These are phyloP conservation scores for Rachicladosporium sp. DNA, from an alignment of 2,329 filamentous ascomycete genomes.

Conservation along the genomic window DNA sequence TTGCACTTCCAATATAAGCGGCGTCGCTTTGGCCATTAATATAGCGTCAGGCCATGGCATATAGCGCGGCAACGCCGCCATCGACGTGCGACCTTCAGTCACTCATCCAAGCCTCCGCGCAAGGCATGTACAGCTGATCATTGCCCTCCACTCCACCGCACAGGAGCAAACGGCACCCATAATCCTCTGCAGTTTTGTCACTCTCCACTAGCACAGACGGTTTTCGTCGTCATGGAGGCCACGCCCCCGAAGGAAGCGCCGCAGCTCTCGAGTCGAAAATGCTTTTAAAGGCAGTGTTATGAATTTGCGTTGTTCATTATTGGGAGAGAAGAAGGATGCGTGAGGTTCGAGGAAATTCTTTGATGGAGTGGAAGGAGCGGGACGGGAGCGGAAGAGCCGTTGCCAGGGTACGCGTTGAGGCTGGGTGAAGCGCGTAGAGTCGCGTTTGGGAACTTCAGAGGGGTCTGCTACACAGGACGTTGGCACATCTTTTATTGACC, in stretches of 20 bases:
- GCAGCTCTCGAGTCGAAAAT: slow-evolving; percentile 28
- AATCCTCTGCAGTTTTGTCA: slow-evolving; percentile 20
- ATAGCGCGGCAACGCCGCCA: no score
- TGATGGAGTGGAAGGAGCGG: neutral
- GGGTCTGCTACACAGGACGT: no score
- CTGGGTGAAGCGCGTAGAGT: no score
- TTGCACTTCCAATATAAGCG: no score
- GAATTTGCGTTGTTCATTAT: slow-evolving; percentile 26
- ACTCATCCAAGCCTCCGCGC: neutral
- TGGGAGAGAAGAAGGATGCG: slow-evolving; percentile 9
- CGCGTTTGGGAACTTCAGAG: no score
- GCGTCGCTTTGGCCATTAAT: no score
- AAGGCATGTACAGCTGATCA: slow-evolving; percentile 25
- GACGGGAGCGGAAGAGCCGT: neutral
- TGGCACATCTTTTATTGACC: no score
- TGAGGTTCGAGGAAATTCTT: no score
- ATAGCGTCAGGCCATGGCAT: no score
- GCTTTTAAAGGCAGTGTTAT: slow-evolving; percentile 27
- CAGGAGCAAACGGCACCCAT: slow-evolving; percentile 24
- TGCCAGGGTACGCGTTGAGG: neutral
- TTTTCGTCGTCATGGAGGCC: slow-evolving; percentile 29
- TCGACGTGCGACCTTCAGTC: neutral
- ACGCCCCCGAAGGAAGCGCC: slow-evolving; percentile 12
- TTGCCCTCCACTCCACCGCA: slow-evolving; percentile 25
- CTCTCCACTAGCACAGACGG: slow-evolving; percentile 28